Base-by-base conservation (phyloP, 805 yeast species). In the Torulaspora franciscae region DNA sequence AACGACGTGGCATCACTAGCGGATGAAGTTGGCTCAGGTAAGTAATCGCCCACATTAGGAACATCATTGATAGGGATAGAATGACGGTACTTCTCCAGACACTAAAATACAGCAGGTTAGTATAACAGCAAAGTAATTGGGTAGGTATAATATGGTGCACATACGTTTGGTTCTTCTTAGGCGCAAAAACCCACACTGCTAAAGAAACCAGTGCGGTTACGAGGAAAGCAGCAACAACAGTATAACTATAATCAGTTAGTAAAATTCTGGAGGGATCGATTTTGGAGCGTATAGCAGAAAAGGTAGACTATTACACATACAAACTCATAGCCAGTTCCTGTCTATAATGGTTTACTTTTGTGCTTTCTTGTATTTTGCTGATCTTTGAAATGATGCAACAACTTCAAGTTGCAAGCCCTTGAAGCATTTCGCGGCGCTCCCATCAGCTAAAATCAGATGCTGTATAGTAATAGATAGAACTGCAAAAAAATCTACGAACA, bases 41-140 rank as follows among this genome's bases (percentile, higher is more conserved):
- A 6, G 97, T 89, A 58, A 89, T 81, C 26, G 96, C 97, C 95
- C 95, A 85, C 90, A 85, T 82, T 60, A 85, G 71, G 64, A 75
- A 85, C 70, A 85, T 81, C 90, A 85, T 81, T 17, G 87, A 75
- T 55, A 85, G 64, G 7, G 86, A 75, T 51, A 85, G 71, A 40
- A 81, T 79, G 32, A 66, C 81, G 17, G 87, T 80, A 52, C 85
- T 79, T 69, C 89, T 76, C 87, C 88, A 79, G 43, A 79, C 83
- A 34, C 80, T 75, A 25, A 28, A 34, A 15, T 13, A n/a, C 19
- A 34, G 19, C 15, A 10, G 11, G 42, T 39, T 39, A 39, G 42
- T 39, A 39, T 14, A 8, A 14, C 10, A 33, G 9, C 14, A 30
- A 27, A 7, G 11, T 7, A 11, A 7, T 9, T 14, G 33, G 17